A percentile compares a stretch with the other conserved stretches of the same genome.
Evolutionary conservation across 2,329 filamentous ascomycete species (phyloP).

Genomic region (Colletotrichum sp.): DNA sequence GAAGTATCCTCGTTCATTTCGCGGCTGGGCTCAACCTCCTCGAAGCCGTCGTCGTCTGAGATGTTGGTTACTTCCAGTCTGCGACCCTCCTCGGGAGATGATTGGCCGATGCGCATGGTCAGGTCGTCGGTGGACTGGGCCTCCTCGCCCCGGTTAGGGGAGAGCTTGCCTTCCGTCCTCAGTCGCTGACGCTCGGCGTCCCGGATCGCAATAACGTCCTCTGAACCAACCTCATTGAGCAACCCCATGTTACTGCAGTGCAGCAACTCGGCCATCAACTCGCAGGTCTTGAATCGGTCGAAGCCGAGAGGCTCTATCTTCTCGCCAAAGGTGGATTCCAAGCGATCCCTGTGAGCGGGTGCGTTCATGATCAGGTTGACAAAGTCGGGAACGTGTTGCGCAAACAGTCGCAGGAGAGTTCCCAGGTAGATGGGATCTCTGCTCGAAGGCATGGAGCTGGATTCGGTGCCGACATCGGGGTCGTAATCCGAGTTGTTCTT

Average conservation of each 20-base stretch:
- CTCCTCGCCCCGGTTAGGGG: slow-evolving; percentile 39
- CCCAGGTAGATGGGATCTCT: slow-evolving; percentile 96
- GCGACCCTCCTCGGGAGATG: slow-evolving; percentile 63
- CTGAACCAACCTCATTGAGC: slow-evolving; percentile 88
- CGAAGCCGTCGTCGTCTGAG: slow-evolving; percentile 90
- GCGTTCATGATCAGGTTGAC: slow-evolving; percentile 87
- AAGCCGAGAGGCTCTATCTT: slow-evolving; percentile 95
- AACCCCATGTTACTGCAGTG: slow-evolving; percentile 99
- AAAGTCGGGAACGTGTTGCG: slow-evolving; percentile 89
- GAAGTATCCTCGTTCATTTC: slow-evolving; percentile 77
- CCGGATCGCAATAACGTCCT: slow-evolving; percentile 80
- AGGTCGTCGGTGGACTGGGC: slow-evolving; percentile 63
- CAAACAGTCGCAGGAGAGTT: slow-evolving; percentile 86
- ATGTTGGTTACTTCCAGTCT: slow-evolving; percentile 82
- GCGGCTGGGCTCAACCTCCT: slow-evolving; percentile 77
- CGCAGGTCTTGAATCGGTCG: slow-evolving; percentile 98
- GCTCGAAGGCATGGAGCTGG: slow-evolving; percentile 79
- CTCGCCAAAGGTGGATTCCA: slow-evolving; percentile 87
- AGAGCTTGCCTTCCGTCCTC: slow-evolving; percentile 76
- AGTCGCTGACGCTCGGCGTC: slow-evolving; percentile 83
- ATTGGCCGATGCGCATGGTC: slow-evolving; percentile 61
- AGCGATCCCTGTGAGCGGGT: slow-evolving; percentile 72
- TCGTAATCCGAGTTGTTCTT: slow-evolving; percentile 99
- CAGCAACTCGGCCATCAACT: slow-evolving; percentile 95
- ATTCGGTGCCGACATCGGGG: slow-evolving; percentile 83